Evolutionary conservation across 106 monocot genomes (phyloP).

Genomic region (Hemerocallis citrina): DNA sequence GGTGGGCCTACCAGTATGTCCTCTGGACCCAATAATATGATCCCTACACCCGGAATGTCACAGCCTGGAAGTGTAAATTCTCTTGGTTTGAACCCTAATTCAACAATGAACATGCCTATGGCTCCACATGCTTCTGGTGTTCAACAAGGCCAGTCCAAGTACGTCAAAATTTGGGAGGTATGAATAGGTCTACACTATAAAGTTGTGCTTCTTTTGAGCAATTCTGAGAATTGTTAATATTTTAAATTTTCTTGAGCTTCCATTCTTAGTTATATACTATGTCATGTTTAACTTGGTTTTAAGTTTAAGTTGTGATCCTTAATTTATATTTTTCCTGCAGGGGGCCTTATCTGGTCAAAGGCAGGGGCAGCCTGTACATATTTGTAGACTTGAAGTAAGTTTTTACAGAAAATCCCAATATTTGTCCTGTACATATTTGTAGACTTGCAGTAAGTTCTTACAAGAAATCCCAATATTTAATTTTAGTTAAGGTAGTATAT

Average conservation of each 20-base stretch:
- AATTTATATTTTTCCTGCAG: conserved; percentile 27
- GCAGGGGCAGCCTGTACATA: conserved; percentile 93
- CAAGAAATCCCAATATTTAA: neutral
- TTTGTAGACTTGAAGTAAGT: conserved; percentile 99
- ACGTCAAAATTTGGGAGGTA: conserved; percentile 98
- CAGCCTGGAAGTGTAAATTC: conserved; percentile 59
- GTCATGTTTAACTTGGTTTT: too few relatives aligned
- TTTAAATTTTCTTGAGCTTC: too few relatives aligned
- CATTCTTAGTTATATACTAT: too few relatives aligned
- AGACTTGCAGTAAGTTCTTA: conserved; percentile 88
- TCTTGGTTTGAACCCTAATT: conserved; percentile 45
- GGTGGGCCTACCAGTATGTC: conserved; percentile 43
- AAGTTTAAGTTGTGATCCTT: neutral
- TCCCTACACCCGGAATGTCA: conserved; percentile 90
- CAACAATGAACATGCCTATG: conserved; percentile 59
- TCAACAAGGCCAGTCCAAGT: conserved; percentile 70
- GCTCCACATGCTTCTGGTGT: conserved; percentile 38
- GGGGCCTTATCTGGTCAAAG: conserved; percentile 94
- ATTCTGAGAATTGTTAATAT: too few relatives aligned
- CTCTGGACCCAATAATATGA: conserved; percentile 82
- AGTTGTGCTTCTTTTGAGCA: too few relatives aligned
- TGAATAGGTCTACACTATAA: too few relatives aligned
- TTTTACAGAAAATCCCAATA: too few relatives aligned
- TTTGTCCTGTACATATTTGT: conserved; percentile 96
- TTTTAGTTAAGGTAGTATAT: neutral